A percentile compares a stretch with the other conserved stretches of the same genome.
phyloP scores from a whole-genome alignment of 140 eudicot genomes.

The Erigeron philadelphicus region DNA sequence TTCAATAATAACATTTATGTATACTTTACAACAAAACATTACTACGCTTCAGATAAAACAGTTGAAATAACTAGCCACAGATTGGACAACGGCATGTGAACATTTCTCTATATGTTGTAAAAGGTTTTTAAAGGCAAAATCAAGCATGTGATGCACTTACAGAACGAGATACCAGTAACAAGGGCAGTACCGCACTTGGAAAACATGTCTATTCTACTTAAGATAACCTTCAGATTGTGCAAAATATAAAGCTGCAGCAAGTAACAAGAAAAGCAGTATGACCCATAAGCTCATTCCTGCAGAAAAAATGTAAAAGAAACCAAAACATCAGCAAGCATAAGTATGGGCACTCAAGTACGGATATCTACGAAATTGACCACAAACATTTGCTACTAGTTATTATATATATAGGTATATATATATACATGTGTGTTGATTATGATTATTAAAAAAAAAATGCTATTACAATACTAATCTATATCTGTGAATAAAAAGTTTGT shows the following conservation, averaged over 20 bases:
- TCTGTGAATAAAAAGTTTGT: neutral
- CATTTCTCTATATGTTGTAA: too few relatives aligned
- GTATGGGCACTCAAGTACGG: neutral
- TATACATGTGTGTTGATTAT: too few relatives aligned
- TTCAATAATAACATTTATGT: neutral
- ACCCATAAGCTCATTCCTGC: conserved; percentile 47
- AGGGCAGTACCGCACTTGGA: too few relatives aligned
- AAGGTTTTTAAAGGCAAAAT: neutral
- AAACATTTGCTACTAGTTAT: too few relatives aligned
- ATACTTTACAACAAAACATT: neutral
- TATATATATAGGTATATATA: too few relatives aligned
- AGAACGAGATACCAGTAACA: neutral
- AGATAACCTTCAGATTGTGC: conserved; percentile 35
- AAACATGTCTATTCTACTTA: neutral
- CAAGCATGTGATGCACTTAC: neutral
- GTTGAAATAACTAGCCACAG: neutral
- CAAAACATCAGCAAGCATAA: neutral
- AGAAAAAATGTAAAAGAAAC: neutral
- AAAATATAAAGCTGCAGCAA: conserved; percentile 42
- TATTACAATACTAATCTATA: neutral
- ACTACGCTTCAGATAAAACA: neutral
- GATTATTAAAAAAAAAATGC: too few relatives aligned
- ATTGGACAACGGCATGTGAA: neutral
- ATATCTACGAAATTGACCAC: neutral
- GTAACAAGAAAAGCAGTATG: conserved; percentile 35